Evolutionary conservation across 306 rosid genomes (phyloP), one percentile per base, ranked within the genome.

Genomic region (Gastrolobium villosum): DNA sequence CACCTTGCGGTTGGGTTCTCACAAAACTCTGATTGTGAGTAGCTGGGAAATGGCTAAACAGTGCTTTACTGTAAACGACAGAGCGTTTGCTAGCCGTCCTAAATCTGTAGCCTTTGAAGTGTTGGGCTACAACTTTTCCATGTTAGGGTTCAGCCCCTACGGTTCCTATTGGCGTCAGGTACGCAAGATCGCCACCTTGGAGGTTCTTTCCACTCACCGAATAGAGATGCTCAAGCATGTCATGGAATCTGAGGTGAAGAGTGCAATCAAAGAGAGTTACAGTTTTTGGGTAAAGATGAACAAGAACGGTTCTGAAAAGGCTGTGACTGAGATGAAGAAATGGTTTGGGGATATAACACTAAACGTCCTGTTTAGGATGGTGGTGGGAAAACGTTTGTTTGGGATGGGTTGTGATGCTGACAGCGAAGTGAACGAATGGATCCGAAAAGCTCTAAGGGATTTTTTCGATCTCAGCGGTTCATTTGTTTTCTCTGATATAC

Each of bases 161-260:
- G 49, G 83, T 2, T 6, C 60, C 4, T 65, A 77, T 2, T 83
- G 86, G 86, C 83, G 86, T 26, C 5, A 53, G 10, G 13, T 77
- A 7, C 81, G 82, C 8, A 82, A 72, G 50, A 69, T 78, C 2
- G 59, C 77, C 36, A 34, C 36, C 0, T 14, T 44, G 0, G 65
- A 77, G 30, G 15, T 77, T 3, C 70, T 77, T 48, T 63, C 70
- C 35, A 28, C 10, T 15, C 76, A 57, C 0, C 79, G 75, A 5
- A 56, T 77, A 0, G 79, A 72, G 49, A 44, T 40, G 31, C 76
- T 83, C 3, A 30, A 32, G 11, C 70, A 57, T 1, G 63, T 77
- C 4, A 13, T 14, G 15, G 79, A 57, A 20, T 72, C 75, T 0
- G 79, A 83, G 55, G 55, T 72, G 2, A 46, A 65, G 2, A 26